Conservation (phyloP, 768 basidiomycete species). For the Boletus patriciae region DNA sequence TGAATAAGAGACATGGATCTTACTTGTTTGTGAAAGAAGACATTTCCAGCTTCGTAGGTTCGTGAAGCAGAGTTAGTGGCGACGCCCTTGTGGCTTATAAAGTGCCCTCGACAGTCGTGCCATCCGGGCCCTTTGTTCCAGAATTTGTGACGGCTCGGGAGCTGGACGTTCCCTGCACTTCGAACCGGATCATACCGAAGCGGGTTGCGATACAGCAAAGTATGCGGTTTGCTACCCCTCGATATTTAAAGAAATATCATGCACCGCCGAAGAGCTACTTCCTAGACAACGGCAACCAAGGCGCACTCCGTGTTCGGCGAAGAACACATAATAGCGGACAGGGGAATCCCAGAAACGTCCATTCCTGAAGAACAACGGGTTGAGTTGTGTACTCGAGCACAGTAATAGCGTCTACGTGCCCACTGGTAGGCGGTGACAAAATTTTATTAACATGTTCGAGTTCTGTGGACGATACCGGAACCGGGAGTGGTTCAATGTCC, state of each 20-base stretch:
- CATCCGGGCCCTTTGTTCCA: slow-evolving; percentile 2
- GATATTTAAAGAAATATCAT: not conserved
- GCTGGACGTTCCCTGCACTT: not conserved
- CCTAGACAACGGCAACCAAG: not conserved
- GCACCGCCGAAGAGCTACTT: not conserved
- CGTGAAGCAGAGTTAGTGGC: not conserved
- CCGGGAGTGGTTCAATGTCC: slow-evolving; percentile 1
- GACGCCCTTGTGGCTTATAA: slow-evolving; percentile 7
- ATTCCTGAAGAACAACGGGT: not conserved
- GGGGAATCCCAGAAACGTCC: not conserved
- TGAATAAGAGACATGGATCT: not conserved
- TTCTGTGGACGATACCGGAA: not conserved
- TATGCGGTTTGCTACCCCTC: not conserved
- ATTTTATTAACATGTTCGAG: not conserved
- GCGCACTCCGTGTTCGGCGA: not conserved
- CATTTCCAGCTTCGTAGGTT: slow-evolving; percentile 2
- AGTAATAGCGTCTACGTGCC: not conserved
- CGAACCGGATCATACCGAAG: slow-evolving; percentile 8
- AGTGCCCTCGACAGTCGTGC: not conserved
- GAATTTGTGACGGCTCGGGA: slow-evolving; percentile 11
- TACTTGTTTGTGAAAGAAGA: slow-evolving; percentile 10
- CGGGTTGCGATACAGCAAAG: slow-evolving; percentile 19
- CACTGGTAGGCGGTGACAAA: slow-evolving; percentile 1
- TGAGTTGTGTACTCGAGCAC: not conserved
- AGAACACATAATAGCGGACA: not conserved